Percentiles rank a stretch among this genome's conserved stretches.
These are phyloP conservation scores for Kazachstania bromeliacearum DNA, from an alignment of 805 yeast species.

Conservation along the genomic window DNA sequence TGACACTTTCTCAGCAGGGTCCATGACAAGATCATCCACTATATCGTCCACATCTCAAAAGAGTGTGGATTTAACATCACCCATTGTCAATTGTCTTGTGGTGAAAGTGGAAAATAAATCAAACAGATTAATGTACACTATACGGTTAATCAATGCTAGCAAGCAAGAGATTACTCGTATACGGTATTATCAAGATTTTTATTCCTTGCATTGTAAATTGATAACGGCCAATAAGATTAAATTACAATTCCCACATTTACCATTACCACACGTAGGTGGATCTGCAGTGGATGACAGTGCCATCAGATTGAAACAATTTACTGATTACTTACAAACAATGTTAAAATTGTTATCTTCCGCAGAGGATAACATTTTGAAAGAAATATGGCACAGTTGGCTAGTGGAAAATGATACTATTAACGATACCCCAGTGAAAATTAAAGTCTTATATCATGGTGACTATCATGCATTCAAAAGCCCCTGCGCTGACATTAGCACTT, in stretches of 20 bases:
- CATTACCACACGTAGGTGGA: constrained; percentile 2
- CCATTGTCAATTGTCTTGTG: background rate
- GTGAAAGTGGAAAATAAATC: constrained; percentile 5
- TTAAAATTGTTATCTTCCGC: background rate
- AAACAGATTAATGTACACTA: constrained; percentile 13
- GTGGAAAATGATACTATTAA: constrained; percentile 1
- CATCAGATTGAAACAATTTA: constrained; percentile 8
- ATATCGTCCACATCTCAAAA: constrained; percentile 2
- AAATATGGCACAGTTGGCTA: constrained; percentile 8
- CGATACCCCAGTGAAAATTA: constrained; percentile 9
- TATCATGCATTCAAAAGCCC: constrained; percentile 17
- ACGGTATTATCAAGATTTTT: constrained; percentile 18
- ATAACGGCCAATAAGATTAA: constrained; percentile 1
- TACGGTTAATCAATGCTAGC: constrained; percentile 8
- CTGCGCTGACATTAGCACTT: constrained; percentile 7
- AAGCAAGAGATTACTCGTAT: constrained; percentile 8
- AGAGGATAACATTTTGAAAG: background rate
- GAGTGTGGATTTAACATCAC: background rate
- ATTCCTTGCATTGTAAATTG: constrained; percentile 14
- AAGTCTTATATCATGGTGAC: constrained; percentile 14
- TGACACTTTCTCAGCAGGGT: constrained; percentile 9
- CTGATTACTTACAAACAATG: constrained; percentile 5
- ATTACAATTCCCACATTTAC: constrained; percentile 1
- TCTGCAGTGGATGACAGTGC: background rate
- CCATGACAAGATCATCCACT: constrained; percentile 9